These are phyloP conservation scores for Pisolithus orientalis DNA, from an alignment of 768 basidiomycete genomes.

Conservation along the genomic window DNA sequence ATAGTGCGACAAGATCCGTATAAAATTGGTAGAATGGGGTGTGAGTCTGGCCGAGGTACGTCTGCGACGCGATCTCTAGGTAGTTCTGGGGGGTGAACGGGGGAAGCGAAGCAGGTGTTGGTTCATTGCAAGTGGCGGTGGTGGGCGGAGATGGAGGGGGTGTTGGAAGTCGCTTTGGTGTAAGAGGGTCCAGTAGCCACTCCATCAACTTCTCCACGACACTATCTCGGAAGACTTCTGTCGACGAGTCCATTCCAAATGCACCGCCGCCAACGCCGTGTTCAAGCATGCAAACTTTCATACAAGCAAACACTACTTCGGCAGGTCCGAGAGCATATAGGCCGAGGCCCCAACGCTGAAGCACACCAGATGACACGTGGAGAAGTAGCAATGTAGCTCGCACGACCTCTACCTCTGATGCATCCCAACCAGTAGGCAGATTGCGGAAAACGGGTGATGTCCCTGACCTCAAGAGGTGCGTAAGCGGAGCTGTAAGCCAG, in stretches of 20 bases:
- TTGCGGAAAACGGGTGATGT: conserved; percentile 62
- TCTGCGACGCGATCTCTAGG: conserved; percentile 44
- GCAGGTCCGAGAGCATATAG: conserved; percentile 22
- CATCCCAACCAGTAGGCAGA: conserved; percentile 68
- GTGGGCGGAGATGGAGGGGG: conserved; percentile 32
- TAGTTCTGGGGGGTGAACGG: conserved; percentile 10
- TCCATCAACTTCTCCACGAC: conserved; percentile 55
- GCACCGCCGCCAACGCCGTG: conserved; percentile 44
- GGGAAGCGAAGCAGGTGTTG: background rate
- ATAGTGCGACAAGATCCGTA: conserved; percentile 85
- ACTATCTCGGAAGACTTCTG: conserved; percentile 78
- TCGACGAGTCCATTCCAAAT: conserved; percentile 32
- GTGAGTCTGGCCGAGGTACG: conserved; percentile 44
- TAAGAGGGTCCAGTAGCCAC: conserved; percentile 55
- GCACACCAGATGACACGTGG: conserved; percentile 40
- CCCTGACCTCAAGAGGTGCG: conserved; percentile 77
- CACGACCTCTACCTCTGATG: conserved; percentile 72
- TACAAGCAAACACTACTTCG: conserved; percentile 63
- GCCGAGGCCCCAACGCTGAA: conserved; percentile 36
- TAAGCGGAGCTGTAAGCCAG: conserved; percentile 65
- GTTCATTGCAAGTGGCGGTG: background rate
- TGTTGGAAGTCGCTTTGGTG: conserved; percentile 2
- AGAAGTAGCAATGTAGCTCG: conserved; percentile 63
- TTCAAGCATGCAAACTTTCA: conserved; percentile 96
- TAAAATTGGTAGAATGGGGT: conserved; percentile 93